Percentiles rank a stretch among this genome's conserved stretches.
Evolutionary conservation across 768 basidiomycete species (phyloP).

Genomic region (Russula vinacea): DNA sequence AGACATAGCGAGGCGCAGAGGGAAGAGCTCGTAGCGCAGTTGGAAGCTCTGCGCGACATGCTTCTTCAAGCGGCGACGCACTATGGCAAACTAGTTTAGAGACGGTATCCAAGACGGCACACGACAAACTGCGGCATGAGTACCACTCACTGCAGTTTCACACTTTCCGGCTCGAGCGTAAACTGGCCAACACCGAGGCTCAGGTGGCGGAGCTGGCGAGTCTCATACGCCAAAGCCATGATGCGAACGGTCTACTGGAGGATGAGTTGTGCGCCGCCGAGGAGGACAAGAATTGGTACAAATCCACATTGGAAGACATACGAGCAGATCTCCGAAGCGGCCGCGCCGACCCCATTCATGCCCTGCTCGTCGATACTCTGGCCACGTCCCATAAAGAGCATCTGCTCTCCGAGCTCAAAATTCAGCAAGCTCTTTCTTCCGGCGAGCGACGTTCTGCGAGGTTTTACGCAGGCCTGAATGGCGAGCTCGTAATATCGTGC

Average conservation of each 20-base stretch:
- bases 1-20: slow-evolving; percentile 41
- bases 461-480: slow-evolving; percentile 27
- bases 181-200: slow-evolving; percentile 62
- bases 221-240: slow-evolving; percentile 56
- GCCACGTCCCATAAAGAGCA: slow-evolving; percentile 6
- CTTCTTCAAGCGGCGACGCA: slow-evolving; percentile 51
- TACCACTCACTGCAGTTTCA: slow-evolving; percentile 45
- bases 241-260: slow-evolving; percentile 48
- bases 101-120: slow-evolving; percentile 30
- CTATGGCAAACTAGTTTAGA: slow-evolving; percentile 37
- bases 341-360: neutral
- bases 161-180: slow-evolving; percentile 58
- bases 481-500: slow-evolving; percentile 31
- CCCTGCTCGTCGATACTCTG: slow-evolving; percentile 2
- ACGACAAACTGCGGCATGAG: slow-evolving; percentile 32
- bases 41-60: slow-evolving; percentile 49
- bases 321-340: neutral
- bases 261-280: slow-evolving; percentile 31
- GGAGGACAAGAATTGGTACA: slow-evolving; percentile 27
- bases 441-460: slow-evolving; percentile 10
- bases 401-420: slow-evolving; percentile 19
- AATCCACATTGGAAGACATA: slow-evolving; percentile 15
- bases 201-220: slow-evolving; percentile 64
- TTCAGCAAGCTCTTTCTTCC: slow-evolving; percentile 2
- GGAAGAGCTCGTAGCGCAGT: slow-evolving; percentile 46